Conservation (phyloP, 2,329 filamentous ascomycete genomes). For the Xylaria hypoxylon region DNA sequence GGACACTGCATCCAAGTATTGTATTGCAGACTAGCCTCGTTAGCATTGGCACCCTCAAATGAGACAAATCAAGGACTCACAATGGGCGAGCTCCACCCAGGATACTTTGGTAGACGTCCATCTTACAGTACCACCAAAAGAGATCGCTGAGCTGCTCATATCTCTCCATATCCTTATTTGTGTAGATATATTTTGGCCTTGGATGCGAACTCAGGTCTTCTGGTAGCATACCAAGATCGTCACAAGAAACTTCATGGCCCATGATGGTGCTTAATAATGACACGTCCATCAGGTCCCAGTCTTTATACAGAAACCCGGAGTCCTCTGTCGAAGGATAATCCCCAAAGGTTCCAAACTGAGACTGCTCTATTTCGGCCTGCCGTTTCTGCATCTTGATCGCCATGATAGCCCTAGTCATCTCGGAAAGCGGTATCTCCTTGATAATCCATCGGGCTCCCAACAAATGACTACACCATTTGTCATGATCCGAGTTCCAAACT, state of each 20-base stretch:
- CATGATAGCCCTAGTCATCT: constrained; percentile 78
- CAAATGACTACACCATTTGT: constrained; percentile 95
- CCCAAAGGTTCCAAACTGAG: constrained; percentile 43
- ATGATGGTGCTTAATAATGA: constrained; percentile 58
- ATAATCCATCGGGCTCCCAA: constrained; percentile 86
- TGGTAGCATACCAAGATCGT: constrained; percentile 60
- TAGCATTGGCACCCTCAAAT: constrained; percentile 22
- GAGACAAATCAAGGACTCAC: constrained; percentile 65
- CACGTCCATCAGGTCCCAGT: constrained; percentile 54
- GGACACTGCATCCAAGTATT: constrained; percentile 87
- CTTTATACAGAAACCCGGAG: constrained; percentile 45
- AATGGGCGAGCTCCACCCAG: constrained; percentile 86
- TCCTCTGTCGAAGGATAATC: constrained; percentile 45
- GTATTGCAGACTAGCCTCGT: constrained; percentile 75
- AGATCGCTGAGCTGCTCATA: constrained; percentile 87
- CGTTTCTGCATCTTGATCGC: constrained; percentile 63
- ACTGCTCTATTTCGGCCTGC: constrained; percentile 45
- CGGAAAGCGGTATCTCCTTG: constrained; percentile 81
- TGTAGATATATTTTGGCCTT: constrained; percentile 52
- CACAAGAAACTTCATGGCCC: constrained; percentile 65
- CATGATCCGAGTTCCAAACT: constrained; percentile 92
- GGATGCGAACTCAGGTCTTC: constrained; percentile 47
- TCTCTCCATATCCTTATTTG: constrained; percentile 76
- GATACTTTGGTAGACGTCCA: constrained; percentile 91
- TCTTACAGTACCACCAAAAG: constrained; percentile 96